Evolutionary conservation across 2,329 filamentous ascomycete genomes (phyloP).

Genomic region (Aureobasidium sp.): DNA sequence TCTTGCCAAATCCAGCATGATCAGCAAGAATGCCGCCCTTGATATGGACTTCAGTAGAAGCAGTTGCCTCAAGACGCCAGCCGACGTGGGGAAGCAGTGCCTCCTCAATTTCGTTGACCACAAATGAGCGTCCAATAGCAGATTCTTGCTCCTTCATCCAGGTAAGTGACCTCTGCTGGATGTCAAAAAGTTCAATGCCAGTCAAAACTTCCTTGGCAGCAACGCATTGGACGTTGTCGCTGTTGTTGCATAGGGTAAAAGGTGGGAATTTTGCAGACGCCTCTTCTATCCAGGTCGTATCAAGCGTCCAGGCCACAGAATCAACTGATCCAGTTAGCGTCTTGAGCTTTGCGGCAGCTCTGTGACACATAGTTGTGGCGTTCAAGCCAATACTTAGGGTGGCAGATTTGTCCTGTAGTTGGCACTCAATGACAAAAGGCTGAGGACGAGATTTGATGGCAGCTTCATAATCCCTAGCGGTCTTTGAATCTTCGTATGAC

Average conservation of each 20-base stretch:
- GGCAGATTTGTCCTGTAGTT: background rate
- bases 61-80: slow-evolving; percentile 53
- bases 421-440: slow-evolving; percentile 19
- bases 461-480: slow-evolving; percentile 46
- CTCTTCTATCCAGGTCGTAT: slow-evolving; percentile 36
- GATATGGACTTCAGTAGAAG: slow-evolving; percentile 35
- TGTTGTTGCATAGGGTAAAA: slow-evolving; percentile 42
- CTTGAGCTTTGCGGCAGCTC: slow-evolving; percentile 21
- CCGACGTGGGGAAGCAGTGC: slow-evolving; percentile 36
- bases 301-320: slow-evolving; percentile 39
- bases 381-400: slow-evolving; percentile 24
- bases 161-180: slow-evolving; percentile 48
- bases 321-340: background rate
- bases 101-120: slow-evolving; percentile 53
- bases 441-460: slow-evolving; percentile 45
- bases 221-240: slow-evolving; percentile 14
- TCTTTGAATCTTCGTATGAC: slow-evolving; percentile 45
- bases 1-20: slow-evolving; percentile 62
- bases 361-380: slow-evolving; percentile 24
- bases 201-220: slow-evolving; percentile 23
- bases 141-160: slow-evolving; percentile 57
- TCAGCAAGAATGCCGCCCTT: slow-evolving; percentile 58
- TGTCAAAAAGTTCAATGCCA: slow-evolving; percentile 37
- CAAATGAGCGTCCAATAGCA: slow-evolving; percentile 34
- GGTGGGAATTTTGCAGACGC: slow-evolving; percentile 29